Conservation (phyloP, 2,329 filamentous ascomycete species). For the Colletotrichum gigasporum region DNA sequence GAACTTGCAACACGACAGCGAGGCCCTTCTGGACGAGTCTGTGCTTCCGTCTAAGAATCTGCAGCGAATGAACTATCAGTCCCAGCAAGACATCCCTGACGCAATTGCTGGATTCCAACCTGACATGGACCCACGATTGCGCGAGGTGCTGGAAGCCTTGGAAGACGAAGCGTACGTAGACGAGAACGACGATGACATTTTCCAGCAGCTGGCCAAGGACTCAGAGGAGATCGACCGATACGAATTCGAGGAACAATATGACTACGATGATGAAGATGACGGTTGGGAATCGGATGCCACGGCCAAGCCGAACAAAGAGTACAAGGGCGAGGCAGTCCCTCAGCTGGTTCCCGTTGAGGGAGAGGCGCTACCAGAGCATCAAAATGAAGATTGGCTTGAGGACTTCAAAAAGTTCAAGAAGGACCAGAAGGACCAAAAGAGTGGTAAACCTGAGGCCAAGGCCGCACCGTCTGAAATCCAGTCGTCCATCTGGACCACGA, state of each 20-base stretch:
- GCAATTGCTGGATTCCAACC: conserved; percentile 93
- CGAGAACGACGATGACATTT: conserved; percentile 88
- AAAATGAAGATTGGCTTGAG: conserved; percentile 85
- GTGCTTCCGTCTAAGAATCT: conserved; percentile 84
- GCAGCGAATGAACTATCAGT: conserved; percentile 82
- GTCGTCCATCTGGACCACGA: conserved; percentile 78
- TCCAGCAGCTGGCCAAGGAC: conserved; percentile 75
- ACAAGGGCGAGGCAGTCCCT: conserved; percentile 57
- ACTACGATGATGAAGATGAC: conserved; percentile 71
- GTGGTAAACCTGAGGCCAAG: conserved; percentile 49
- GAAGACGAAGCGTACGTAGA: conserved; percentile 97
- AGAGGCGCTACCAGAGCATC: conserved; percentile 66
- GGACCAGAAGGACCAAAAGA: conserved; percentile 76
- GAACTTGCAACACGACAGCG: conserved; percentile 63
- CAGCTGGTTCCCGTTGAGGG: conserved; percentile 55
- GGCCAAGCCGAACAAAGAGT: conserved; percentile 75
- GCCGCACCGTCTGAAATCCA: conserved; percentile 70
- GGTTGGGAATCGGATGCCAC: conserved; percentile 97
- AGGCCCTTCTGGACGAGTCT: conserved; percentile 74
- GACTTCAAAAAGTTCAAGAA: conserved; percentile 97
- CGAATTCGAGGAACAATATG: conserved; percentile 77
- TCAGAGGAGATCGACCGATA: conserved; percentile 78
- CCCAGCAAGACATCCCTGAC: conserved; percentile 93
- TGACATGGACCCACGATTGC: conserved; percentile 93
- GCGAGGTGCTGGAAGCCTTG: conserved; percentile 91